Evolutionary conservation across 2,329 filamentous ascomycete species (phyloP).

Genomic region (Pyrenochaeta sp.): DNA sequence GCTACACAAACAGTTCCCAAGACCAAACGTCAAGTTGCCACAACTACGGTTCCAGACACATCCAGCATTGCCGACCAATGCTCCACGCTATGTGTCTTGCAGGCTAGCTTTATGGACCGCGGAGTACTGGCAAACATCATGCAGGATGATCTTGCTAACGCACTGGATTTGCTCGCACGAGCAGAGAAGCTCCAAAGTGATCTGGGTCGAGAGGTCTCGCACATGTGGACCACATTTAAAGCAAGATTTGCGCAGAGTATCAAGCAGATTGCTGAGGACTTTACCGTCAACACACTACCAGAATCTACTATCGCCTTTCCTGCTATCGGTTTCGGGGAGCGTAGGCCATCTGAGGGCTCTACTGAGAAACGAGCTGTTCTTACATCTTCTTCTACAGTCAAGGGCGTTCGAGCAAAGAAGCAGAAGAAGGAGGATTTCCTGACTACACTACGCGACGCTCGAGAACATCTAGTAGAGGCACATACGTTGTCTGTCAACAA

Average conservation of each 20-base stretch:
- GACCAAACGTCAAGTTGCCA: conserved; percentile 17
- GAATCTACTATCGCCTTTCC: conserved; percentile 93
- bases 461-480: conserved; percentile 70
- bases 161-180: conserved; percentile 35
- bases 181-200: conserved; percentile 35
- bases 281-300: conserved; percentile 87
- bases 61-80: conserved; percentile 45
- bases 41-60: conserved; percentile 8
- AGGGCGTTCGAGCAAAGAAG: conserved; percentile 35
- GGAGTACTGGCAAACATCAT: conserved; percentile 56
- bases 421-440: conserved; percentile 57
- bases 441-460: conserved; percentile 69
- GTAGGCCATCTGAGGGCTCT: conserved; percentile 34
- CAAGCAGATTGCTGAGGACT: conserved; percentile 77
- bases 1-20: conserved; percentile 25
- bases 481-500: conserved; percentile 63
- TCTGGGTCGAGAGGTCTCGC: conserved; percentile 57
- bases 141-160: conserved; percentile 42
- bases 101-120: conserved; percentile 60
- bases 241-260: conserved; percentile 74
- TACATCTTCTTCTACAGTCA: conserved; percentile 18
- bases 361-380: conserved; percentile 21
- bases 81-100: conserved; percentile 52
- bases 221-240: conserved; percentile 69
- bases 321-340: conserved; percentile 59